Conservation (phyloP, 495 filamentous ascomycete species). For the Parathielavia hyrcaniae region DNA sequence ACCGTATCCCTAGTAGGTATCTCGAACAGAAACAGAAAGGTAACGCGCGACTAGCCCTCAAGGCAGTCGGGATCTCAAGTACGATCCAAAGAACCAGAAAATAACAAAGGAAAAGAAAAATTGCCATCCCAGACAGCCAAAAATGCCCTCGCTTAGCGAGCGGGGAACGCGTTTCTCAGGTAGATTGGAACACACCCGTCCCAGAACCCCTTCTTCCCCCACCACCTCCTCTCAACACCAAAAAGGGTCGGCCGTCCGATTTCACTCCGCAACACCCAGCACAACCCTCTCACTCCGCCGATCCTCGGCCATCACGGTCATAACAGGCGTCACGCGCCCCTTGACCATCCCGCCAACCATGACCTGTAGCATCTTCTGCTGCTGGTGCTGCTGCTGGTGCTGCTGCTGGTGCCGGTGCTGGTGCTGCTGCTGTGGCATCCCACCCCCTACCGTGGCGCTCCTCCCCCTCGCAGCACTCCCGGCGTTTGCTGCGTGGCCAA, state of each 20-base stretch:
- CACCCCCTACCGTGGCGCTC: neutral
- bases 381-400: neutral
- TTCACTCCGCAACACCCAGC: conserved; percentile 31
- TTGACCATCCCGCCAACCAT: conserved; percentile 6
- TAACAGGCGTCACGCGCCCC: conserved; percentile 4
- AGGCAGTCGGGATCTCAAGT: neutral
- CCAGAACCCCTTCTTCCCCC: too few species aligned
- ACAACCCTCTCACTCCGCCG: conserved; percentile 45
- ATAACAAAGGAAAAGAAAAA: neutral
- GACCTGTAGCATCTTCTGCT: conserved; percentile 4
- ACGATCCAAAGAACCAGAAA: neutral
- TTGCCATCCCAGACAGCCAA: neutral
- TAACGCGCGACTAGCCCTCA: conserved; percentile 10
- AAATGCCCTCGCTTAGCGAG: neutral
- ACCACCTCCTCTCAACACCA: neutral
- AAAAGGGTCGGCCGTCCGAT: too few species aligned
- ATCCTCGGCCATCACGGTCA: conserved; percentile 12
- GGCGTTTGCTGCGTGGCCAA: neutral
- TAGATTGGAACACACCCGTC: neutral
- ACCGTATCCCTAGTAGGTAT: conserved; percentile 5
- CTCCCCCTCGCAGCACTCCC: neutral
- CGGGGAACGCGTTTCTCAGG: neutral
- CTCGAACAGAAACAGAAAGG: conserved; percentile 9
- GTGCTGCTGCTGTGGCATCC: neutral
- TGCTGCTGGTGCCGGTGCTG: neutral